A percentile compares a stretch with the other conserved stretches of the same genome.
These are phyloP conservation scores for Trichosporon ovoides DNA, from an alignment of 1,284 basidiomycete species.

Conservation along the genomic window DNA sequence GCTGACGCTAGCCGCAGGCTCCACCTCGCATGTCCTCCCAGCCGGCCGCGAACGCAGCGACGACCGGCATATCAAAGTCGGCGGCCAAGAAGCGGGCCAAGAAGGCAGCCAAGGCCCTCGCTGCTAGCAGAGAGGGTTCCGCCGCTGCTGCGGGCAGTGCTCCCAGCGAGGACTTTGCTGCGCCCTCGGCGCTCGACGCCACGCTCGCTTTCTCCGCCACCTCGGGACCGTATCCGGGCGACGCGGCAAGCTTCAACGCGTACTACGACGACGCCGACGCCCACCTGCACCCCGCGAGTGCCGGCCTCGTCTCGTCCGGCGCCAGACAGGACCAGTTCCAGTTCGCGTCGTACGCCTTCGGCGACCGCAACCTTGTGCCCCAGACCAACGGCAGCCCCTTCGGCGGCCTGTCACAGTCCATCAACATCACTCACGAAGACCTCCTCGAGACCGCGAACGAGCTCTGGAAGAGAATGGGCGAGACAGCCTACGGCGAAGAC, in stretches of 20 bases:
- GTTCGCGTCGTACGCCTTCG: constrained; percentile 22
- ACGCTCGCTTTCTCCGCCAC: constrained; percentile 6
- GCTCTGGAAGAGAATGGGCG: constrained; percentile 49
- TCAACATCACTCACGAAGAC: constrained; percentile 49
- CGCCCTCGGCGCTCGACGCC: constrained; percentile 6
- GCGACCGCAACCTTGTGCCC: constrained; percentile 13
- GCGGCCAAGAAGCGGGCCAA: constrained; percentile 47
- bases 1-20: constrained; percentile 16
- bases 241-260: constrained; percentile 3
- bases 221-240: constrained; percentile 15
- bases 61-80: constrained; percentile 43
- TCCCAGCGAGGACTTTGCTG: background rate
- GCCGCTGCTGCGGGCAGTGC: constrained; percentile 6
- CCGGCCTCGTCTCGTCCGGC: background rate
- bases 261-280: constrained; percentile 13
- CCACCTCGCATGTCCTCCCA: constrained; percentile 36
- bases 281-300: background rate
- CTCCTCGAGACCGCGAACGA: constrained; percentile 49
- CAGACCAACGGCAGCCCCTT: constrained; percentile 29
- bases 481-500: constrained; percentile 51
- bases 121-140: constrained; percentile 9
- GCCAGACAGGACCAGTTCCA: constrained; percentile 15
- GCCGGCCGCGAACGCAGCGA: constrained; percentile 25
- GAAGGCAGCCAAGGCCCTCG: constrained; percentile 38
- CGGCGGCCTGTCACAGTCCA: constrained; percentile 28